These are phyloP conservation scores for Sclerotinia subarctica DNA, from an alignment of 2,329 filamentous ascomycete genomes.

Conservation along the genomic window DNA sequence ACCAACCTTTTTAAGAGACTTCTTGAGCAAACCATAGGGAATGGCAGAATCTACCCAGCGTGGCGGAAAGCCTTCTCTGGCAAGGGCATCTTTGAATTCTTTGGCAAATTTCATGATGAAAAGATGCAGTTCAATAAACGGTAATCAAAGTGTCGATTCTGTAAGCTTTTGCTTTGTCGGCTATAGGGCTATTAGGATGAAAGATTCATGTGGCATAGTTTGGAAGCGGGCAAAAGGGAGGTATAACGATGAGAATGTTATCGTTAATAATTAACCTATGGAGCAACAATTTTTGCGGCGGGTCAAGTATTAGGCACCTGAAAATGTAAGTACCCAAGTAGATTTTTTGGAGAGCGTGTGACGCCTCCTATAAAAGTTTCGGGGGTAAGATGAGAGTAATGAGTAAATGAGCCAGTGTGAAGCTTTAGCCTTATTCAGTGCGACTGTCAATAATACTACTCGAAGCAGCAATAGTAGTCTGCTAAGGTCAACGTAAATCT, in stretches of 20 bases:
- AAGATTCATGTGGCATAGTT: conserved; percentile 4
- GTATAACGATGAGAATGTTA: background rate
- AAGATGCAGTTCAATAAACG: background rate
- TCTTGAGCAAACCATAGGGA: conserved; percentile 81
- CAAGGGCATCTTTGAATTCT: conserved; percentile 67
- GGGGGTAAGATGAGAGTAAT: too few relatives aligned
- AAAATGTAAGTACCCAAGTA: background rate
- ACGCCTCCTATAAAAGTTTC: background rate
- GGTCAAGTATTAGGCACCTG: background rate
- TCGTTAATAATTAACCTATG: background rate
- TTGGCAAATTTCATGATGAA: conserved; percentile 79
- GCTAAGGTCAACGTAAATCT: too few relatives aligned
- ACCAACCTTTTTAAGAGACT: conserved; percentile 76
- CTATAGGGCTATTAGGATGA: background rate
- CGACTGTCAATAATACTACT: too few relatives aligned
- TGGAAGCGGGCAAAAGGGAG: background rate
- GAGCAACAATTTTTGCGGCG: background rate
- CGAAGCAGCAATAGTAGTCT: too few relatives aligned
- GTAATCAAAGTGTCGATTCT: background rate
- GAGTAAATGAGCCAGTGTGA: too few relatives aligned
- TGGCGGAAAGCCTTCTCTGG: conserved; percentile 69
- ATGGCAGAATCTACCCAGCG: conserved; percentile 73
- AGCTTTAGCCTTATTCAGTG: too few relatives aligned
- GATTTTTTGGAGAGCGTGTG: background rate
- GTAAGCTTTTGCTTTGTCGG: conserved; percentile 7